These are phyloP conservation scores for Paecilomyces sp. DNA, from an alignment of 2,329 filamentous ascomycete genomes.

Conservation along the genomic window DNA sequence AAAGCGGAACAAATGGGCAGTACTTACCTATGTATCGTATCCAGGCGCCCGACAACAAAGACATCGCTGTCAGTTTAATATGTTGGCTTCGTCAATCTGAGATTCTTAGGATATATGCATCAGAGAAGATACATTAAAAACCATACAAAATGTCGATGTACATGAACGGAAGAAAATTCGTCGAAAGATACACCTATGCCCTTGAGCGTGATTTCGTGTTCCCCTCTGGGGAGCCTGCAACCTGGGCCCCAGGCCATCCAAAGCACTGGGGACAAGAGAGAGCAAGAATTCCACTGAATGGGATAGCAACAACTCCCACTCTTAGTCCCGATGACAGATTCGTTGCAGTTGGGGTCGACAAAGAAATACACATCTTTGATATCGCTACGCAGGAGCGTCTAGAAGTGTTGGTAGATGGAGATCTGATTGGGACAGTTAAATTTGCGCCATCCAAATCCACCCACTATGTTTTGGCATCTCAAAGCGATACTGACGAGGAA, in stretches of 20 bases:
- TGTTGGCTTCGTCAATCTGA: too few species aligned
- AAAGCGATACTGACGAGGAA: not conserved
- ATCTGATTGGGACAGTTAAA: not conserved
- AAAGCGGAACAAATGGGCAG: too few species aligned
- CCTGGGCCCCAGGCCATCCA: conserved; percentile 1
- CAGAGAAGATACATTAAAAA: not conserved
- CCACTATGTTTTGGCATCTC: not conserved
- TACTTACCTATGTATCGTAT: too few species aligned
- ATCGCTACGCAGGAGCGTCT: not conserved
- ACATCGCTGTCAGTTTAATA: too few species aligned
- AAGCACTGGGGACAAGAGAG: conserved; percentile 2
- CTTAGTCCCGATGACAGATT: conserved; percentile 1
- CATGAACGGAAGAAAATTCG: not conserved
- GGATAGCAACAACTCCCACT: not conserved
- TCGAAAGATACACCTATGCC: not conserved
- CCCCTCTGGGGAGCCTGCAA: not conserved
- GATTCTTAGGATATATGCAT: not conserved
- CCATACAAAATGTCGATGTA: not conserved
- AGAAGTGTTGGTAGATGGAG: conserved; percentile 1
- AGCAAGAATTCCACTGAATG: not conserved
- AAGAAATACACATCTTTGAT: conserved; percentile 1
- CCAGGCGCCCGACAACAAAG: too few species aligned
- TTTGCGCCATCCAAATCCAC: not conserved
- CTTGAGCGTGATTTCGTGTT: not conserved
- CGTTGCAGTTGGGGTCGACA: not conserved